Evolutionary conservation across 768 basidiomycete genomes (phyloP).

Genomic region (Rhizopogon sp.): DNA sequence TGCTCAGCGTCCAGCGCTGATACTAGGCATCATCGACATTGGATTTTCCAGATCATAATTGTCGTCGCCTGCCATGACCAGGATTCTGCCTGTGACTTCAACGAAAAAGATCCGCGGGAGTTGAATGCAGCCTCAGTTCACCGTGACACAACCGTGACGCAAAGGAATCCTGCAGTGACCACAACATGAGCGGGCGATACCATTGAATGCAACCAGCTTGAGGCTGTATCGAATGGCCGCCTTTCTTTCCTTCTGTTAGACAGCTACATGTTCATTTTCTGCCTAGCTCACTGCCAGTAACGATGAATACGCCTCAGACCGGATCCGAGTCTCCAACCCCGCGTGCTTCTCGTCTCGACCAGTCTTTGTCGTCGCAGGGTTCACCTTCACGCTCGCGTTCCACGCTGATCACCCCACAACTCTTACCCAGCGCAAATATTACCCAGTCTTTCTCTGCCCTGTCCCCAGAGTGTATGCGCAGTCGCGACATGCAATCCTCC

Average conservation of each 20-base stretch:
- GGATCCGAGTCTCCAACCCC: background rate
- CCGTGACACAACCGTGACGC: too few relatives aligned
- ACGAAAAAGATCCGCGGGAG: too few relatives aligned
- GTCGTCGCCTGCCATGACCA: too few relatives aligned
- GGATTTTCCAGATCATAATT: too few relatives aligned
- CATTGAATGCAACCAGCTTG: background rate
- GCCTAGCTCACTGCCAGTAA: background rate
- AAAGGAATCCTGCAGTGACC: too few relatives aligned
- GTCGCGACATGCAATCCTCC: background rate
- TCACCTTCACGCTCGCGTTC: background rate
- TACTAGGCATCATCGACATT: too few relatives aligned
- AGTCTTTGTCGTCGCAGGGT: background rate
- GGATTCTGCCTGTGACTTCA: too few relatives aligned
- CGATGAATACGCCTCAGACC: background rate
- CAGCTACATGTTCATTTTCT: background rate
- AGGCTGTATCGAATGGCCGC: background rate
- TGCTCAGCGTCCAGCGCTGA: too few relatives aligned
- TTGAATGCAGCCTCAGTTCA: too few relatives aligned
- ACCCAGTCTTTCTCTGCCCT: background rate
- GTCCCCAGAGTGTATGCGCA: background rate
- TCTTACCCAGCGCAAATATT: background rate
- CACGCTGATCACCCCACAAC: background rate
- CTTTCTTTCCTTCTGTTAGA: background rate
- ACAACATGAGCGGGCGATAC: too few relatives aligned
- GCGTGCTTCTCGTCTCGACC: background rate